Percentiles rank a stretch among this genome's conserved stretches.
phyloP scores from a whole-genome alignment of 2,329 filamentous ascomycete species.

The Botrytis cinerea region DNA sequence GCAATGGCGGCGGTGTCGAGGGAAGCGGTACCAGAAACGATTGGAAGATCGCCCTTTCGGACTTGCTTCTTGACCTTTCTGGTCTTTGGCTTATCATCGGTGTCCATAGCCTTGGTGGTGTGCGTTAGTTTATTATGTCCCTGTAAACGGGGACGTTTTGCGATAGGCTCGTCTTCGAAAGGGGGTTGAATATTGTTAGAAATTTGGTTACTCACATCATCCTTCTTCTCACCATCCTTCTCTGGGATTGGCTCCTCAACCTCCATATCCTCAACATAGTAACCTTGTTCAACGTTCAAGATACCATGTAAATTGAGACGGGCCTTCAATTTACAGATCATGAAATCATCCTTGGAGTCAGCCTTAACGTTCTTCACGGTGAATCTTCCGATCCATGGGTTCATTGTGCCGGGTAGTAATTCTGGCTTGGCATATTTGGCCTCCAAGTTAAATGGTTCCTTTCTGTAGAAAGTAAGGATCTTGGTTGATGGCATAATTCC shows the following conservation, averaged over 20 bases:
- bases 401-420: conserved; percentile 80
- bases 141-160: conserved; percentile 34
- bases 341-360: conserved; percentile 92
- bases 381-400: conserved; percentile 96
- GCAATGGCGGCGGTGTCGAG: conserved; percentile 71
- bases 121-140: conserved; percentile 36
- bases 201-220: conserved; percentile 60
- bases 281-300: conserved; percentile 93
- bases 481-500: conserved; percentile 98
- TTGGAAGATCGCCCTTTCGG: conserved; percentile 91
- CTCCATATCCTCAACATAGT: conserved; percentile 97
- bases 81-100: conserved; percentile 76
- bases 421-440: conserved; percentile 90
- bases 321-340: conserved; percentile 99
- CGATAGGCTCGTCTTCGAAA: conserved; percentile 33
- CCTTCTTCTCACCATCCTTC: conserved; percentile 55
- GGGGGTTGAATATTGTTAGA: conserved; percentile 27
- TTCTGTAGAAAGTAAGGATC: conserved; percentile 98
- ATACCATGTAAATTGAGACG: conserved; percentile 95
- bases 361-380: conserved; percentile 97
- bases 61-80: conserved; percentile 99
- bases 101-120: conserved; percentile 69
- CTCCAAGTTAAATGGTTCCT: conserved; percentile 95
- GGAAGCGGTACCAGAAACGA: conserved; percentile 79
- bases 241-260: conserved; percentile 89